Percentiles rank a stretch among this genome's conserved stretches.
Evolutionary conservation across 164 flowering plant genomes (phyloP).

Genomic region (Stephania cephalantha): DNA sequence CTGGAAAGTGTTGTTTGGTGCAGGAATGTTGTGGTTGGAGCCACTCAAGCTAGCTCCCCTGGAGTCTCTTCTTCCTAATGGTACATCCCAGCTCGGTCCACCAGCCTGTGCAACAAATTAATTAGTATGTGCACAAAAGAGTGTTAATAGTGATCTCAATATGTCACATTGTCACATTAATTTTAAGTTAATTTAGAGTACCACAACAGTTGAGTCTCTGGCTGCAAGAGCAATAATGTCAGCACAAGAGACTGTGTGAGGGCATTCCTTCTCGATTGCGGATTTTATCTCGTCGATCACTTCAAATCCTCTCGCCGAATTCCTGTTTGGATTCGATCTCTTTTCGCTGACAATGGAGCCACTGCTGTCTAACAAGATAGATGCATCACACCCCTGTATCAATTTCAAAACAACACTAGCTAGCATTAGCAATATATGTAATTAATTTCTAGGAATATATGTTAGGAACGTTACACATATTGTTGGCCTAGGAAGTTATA

Average conservation of each 20-base stretch:
- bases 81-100: conserved; percentile 90
- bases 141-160: too few relatives aligned
- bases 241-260: conserved; percentile 89
- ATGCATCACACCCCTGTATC: conserved; percentile 88
- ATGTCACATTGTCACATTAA: too few relatives aligned
- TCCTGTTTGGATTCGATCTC: conserved; percentile 56
- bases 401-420: not conserved
- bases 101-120: conserved; percentile 42
- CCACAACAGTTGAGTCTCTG: conserved; percentile 82
- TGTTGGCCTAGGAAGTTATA: not conserved
- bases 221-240: conserved; percentile 85
- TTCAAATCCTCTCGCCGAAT: conserved; percentile 84
- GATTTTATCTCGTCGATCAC: conserved; percentile 80
- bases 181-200: conserved; percentile 15
- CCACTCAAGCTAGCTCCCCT: conserved; percentile 85
- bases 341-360: conserved; percentile 69
- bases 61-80: conserved; percentile 92
- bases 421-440: not conserved
- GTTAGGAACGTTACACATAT: not conserved
- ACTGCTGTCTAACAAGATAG: conserved; percentile 64
- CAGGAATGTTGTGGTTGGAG: conserved; percentile 93
- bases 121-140: too few relatives aligned
- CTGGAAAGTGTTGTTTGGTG: conserved; percentile 91
- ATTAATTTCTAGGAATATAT: too few relatives aligned
- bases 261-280: conserved; percentile 83